Evolutionary conservation across 192 early-diverging fungal genomes (phyloP), one percentile per base, ranked within the genome.

Genomic region (Coemansia sp.): DNA sequence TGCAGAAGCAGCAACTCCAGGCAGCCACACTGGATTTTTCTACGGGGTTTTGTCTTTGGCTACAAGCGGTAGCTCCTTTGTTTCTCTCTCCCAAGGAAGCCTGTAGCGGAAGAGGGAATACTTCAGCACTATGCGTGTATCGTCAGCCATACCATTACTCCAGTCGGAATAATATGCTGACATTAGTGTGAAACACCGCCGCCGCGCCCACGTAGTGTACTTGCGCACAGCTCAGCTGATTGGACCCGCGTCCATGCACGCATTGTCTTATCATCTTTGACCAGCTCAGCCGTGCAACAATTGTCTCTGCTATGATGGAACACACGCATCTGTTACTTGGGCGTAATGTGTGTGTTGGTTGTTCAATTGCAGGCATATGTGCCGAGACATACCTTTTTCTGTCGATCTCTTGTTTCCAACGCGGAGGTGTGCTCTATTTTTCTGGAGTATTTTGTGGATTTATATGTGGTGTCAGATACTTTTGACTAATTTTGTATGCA

Each of bases 221-320:
- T 71, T 46, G 22, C 51, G 57, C 63, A 54, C 58, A 64, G 39
- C 52, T 64, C 69, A 61, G 55, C 54, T 70, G 68, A 70, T 51
- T 70, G 39, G 19, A 22, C 33, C 29, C 19, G 52, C 9, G 22
- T 46, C 46, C 42, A 30, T 52, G 8, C 32, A 8, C 33, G 30
- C 17, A 33, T 36, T 59, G 57, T 59, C 33, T 27, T 10, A 33
- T 50, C 24, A n/a, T 24, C 30, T 22, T 61, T 46, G 39, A 46
- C 11, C 39, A 46, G 39, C 39, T 17, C 39, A 2, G 39, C 39
- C 27, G 59, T 17, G 42, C 51, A 29, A 61, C 59, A 61, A 46
- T 46, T 46, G 39, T 14, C 39, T 46, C 39, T 46, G 5, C 11
- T 14, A 7, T 46, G 39, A 17, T 17, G 39, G 39, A 46, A 46